Percentiles rank a stretch among this genome's conserved stretches.
phyloP scores from a whole-genome alignment of 768 basidiomycete genomes.

The Xerocomus spinulosus region DNA sequence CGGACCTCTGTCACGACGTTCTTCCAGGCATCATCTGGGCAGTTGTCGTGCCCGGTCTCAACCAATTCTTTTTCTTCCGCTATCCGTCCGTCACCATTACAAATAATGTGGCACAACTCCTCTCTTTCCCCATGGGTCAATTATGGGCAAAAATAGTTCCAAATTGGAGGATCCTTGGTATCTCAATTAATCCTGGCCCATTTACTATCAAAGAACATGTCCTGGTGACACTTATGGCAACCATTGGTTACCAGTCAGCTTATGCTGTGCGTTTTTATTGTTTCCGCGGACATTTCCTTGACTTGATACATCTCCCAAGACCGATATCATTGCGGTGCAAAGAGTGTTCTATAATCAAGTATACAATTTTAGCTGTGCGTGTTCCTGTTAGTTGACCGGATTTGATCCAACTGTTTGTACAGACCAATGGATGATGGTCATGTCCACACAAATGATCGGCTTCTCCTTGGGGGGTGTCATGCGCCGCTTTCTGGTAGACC shows the following conservation, averaged over 20 bases:
- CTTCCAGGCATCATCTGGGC: conserved; percentile 43
- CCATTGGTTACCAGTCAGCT: conserved; percentile 34
- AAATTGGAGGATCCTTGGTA: conserved; percentile 47
- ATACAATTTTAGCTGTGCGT: conserved; percentile 37
- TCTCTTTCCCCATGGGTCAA: conserved; percentile 67
- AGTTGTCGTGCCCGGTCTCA: conserved; percentile 64
- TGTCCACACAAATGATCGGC: conserved; percentile 71
- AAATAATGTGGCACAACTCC: conserved; percentile 65
- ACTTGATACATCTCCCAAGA: conserved; percentile 27
- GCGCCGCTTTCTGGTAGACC: conserved; percentile 60
- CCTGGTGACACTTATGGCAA: conserved; percentile 68
- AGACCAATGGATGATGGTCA: conserved; percentile 59
- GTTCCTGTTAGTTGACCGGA: too few relatives aligned
- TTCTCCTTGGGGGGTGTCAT: conserved; percentile 57
- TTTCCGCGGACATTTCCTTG: neutral
- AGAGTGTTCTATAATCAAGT: conserved; percentile 50
- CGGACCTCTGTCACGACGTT: neutral
- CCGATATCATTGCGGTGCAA: conserved; percentile 73
- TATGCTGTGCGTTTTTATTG: conserved; percentile 12
- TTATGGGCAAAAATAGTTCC: conserved; percentile 56
- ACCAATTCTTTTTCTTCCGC: conserved; percentile 74
- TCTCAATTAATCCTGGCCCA: conserved; percentile 67
- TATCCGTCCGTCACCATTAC: conserved; percentile 46
- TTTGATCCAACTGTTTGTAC: neutral
- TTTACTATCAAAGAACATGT: conserved; percentile 75